Evolutionary conservation across 352 stramenopile genomes (phyloP).

Genomic region (Globisporangium polare): DNA sequence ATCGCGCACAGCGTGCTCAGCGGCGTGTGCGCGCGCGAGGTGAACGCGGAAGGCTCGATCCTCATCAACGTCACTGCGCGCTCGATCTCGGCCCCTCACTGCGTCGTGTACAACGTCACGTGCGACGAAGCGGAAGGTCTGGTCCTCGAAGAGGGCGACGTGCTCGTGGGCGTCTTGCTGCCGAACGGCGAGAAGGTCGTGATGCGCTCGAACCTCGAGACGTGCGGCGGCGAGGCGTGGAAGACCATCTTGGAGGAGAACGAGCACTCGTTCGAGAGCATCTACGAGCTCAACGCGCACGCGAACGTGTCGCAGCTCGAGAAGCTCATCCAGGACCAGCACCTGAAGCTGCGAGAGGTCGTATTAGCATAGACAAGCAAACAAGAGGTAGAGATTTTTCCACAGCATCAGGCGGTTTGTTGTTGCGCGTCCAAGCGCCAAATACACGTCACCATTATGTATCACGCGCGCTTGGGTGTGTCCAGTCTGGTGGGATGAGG

Average conservation of each 20-base stretch:
- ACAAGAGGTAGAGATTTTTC: not conserved
- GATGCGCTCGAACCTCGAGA: slow-evolving; percentile 89
- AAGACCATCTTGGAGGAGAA: slow-evolving; percentile 92
- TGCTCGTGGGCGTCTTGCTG: slow-evolving; percentile 93
- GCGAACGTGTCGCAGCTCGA: slow-evolving; percentile 84
- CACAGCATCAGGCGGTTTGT: no score
- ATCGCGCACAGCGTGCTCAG: slow-evolving; percentile 88
- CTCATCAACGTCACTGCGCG: slow-evolving; percentile 97
- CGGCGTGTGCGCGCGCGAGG: slow-evolving; percentile 84
- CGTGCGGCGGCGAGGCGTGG: slow-evolving; percentile 94
- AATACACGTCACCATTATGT: slow-evolving; percentile 1
- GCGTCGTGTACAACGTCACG: slow-evolving; percentile 97
- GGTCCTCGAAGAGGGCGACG: slow-evolving; percentile 89
- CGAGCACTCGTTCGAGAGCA: slow-evolving; percentile 93
- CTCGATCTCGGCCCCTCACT: slow-evolving; percentile 92
- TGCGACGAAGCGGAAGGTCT: slow-evolving; percentile 89
- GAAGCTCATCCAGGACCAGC: slow-evolving; percentile 81
- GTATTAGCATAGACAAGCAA: slow-evolving; percentile 49
- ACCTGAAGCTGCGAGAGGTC: slow-evolving; percentile 71
- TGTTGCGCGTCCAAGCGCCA: no score
- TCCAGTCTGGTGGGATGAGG: not conserved
- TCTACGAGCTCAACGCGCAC: slow-evolving; percentile 92
- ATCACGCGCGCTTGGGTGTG: not conserved
- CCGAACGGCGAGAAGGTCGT: slow-evolving; percentile 90
- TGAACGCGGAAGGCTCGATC: slow-evolving; percentile 94